These are phyloP conservation scores for Cichorium intybus DNA, from an alignment of 140 eudicot genomes.

Conservation along the genomic window DNA sequence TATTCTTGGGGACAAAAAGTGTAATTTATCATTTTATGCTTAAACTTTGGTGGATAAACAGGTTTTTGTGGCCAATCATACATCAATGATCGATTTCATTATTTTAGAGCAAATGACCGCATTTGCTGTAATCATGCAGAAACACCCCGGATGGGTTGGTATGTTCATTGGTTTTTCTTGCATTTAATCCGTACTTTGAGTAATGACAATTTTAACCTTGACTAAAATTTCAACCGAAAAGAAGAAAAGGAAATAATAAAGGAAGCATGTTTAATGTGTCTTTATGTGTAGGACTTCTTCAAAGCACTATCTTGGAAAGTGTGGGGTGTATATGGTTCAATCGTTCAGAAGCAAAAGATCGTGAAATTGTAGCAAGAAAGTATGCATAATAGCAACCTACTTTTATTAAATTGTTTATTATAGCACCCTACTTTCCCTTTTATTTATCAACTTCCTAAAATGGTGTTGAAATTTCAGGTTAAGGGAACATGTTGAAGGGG, in stretches of 20 bases:
- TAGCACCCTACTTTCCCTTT: not conserved
- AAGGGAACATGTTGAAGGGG: slow-evolving; percentile 88
- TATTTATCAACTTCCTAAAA: not conserved
- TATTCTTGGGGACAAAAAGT: too few species aligned
- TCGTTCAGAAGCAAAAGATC: slow-evolving; percentile 94
- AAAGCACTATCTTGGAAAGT: slow-evolving; percentile 94
- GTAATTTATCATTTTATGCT: not conserved
- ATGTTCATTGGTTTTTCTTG: too few species aligned
- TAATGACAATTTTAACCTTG: too few species aligned
- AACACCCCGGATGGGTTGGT: slow-evolving; percentile 99
- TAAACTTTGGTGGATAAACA: slow-evolving; percentile 29
- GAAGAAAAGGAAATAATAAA: too few species aligned
- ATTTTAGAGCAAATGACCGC: slow-evolving; percentile 96
- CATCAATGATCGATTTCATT: slow-evolving; percentile 95
- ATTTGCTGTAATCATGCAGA: slow-evolving; percentile 98
- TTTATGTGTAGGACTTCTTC: slow-evolving; percentile 64
- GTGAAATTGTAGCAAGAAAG: slow-evolving; percentile 92
- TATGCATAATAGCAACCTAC: slow-evolving; percentile 28
- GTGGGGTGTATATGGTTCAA: slow-evolving; percentile 98
- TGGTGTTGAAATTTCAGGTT: slow-evolving; percentile 45
- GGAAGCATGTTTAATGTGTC: too few species aligned
- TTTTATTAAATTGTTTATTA: too few species aligned
- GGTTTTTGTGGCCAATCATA: slow-evolving; percentile 98
- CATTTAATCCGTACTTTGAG: too few species aligned
- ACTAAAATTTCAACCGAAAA: too few species aligned